phyloP scores from a whole-genome alignment of 345 rosid genomes.

The Trapa incisa region DNA sequence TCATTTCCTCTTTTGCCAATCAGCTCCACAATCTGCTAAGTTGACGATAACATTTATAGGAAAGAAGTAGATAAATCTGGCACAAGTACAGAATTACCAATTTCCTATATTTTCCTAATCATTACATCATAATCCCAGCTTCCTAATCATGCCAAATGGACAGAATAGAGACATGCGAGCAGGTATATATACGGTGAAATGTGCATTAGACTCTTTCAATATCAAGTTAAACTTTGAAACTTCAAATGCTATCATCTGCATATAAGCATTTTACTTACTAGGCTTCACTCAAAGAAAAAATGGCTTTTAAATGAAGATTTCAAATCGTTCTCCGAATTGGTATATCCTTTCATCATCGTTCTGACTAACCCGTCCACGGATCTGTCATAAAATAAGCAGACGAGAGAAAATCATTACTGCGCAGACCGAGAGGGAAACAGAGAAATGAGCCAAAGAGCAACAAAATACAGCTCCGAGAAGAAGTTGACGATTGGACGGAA shows the following conservation, averaged over 20 bases:
- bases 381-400: background rate
- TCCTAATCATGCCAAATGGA: background rate
- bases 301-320: no score
- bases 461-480: background rate
- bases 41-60: background rate
- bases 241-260: background rate
- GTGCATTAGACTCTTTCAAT: no score
- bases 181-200: no score
- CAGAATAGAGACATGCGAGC: no score
- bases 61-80: background rate
- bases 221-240: no score
- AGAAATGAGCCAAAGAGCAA: background rate
- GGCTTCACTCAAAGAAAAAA: no score
- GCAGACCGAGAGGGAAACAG: background rate
- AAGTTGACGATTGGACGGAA: background rate
- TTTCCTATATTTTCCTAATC: background rate
- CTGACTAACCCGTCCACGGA: background rate
- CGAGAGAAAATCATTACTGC: background rate
- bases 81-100: background rate
- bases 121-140: background rate
- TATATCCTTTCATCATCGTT: background rate
- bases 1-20: no score
- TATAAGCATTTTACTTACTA: background rate
- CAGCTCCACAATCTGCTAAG: background rate
- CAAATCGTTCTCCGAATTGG: background rate